Evolutionary conservation across 768 basidiomycete species (phyloP).

Genomic region (Suillus plorans): DNA sequence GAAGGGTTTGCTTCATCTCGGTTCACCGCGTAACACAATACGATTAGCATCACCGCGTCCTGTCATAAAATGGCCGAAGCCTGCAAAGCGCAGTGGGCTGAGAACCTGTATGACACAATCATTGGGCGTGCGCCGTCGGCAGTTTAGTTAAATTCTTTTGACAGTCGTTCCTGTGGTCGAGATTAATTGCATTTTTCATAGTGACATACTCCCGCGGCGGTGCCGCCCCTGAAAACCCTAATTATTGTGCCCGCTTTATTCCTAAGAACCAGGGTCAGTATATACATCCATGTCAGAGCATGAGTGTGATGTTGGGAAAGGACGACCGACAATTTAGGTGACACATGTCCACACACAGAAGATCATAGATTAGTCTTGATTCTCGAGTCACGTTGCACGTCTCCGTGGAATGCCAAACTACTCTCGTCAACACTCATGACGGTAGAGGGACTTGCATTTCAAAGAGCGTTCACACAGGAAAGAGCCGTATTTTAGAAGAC

Average conservation of each 20-base stretch:
- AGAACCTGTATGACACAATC: constrained; percentile 19
- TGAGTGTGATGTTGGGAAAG: neutral
- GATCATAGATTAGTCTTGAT: neutral
- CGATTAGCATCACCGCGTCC: constrained; percentile 17
- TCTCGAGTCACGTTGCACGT: neutral
- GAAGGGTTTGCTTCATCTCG: constrained; percentile 60
- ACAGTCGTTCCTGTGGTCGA: constrained; percentile 19
- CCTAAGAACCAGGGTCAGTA: constrained; percentile 22
- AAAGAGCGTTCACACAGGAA: neutral
- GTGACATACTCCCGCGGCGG: constrained; percentile 14
- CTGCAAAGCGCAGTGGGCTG: constrained; percentile 25
- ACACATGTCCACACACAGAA: neutral
- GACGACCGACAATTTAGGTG: neutral
- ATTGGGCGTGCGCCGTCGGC: too few species aligned
- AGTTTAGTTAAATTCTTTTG: neutral
- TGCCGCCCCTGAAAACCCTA: constrained; percentile 48
- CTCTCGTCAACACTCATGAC: neutral
- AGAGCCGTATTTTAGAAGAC: neutral
- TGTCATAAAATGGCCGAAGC: constrained; percentile 22
- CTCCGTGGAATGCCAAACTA: neutral
- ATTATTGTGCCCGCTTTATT: constrained; percentile 73
- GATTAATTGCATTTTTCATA: constrained; percentile 14
- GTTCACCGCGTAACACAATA: constrained; percentile 37
- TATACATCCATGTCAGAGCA: neutral
- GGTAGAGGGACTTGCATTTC: neutral